Base-by-base conservation (phyloP, 345 rosid species). In the Hibiscus tridactylites region DNA sequence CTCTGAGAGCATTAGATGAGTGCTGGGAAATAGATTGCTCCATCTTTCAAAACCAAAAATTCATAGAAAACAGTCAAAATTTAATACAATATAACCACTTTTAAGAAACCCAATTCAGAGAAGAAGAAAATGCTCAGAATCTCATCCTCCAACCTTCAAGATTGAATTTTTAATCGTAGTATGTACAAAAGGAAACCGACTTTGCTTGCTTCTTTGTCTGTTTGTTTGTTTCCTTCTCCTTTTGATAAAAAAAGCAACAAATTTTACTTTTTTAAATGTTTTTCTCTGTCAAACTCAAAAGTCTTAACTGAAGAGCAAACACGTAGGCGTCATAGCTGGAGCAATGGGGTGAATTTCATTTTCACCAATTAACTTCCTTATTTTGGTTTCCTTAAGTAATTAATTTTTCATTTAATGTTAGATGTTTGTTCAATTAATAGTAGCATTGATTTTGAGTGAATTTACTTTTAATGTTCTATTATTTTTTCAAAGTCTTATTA, bases 11-110 rank as follows among this genome's bases (percentile, higher is more conserved):
- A 81, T 75, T 88, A 26, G 93, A 73, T 12, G 90, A 75, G 70
- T 68, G 89, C 59, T 78, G 87, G 29, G 72, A 81, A 80, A 77
- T 76, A 68, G 88, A 76, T 68, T 81, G 87, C 71, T 90, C 89
- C 91, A 88, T 88, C 71, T 24, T 79, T 81, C 77, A 82, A 61
- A 75, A 83, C 47, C 74, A 50, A 50, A n/a, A 15, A 13, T 50
- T 50, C 54, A 50, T 13, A 15, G 54, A 50, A n/a, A 15, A 50
- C 5, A 50, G n/a, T 50, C 54, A 50, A 50, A 50, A 15, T 50
- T 17, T 50, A 50, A 12, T 50, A 50, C n/a, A 50, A 50, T 13
- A 15, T 50, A 50, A 50, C 54, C 16, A 5, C 17, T 50, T 50
- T 50, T 1, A 50, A 50, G 54, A 50, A 15, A 50, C 54, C 54